Evolutionary conservation across 2,329 filamentous ascomycete genomes (phyloP).

Genomic region (Cercospora nicotianae): DNA sequence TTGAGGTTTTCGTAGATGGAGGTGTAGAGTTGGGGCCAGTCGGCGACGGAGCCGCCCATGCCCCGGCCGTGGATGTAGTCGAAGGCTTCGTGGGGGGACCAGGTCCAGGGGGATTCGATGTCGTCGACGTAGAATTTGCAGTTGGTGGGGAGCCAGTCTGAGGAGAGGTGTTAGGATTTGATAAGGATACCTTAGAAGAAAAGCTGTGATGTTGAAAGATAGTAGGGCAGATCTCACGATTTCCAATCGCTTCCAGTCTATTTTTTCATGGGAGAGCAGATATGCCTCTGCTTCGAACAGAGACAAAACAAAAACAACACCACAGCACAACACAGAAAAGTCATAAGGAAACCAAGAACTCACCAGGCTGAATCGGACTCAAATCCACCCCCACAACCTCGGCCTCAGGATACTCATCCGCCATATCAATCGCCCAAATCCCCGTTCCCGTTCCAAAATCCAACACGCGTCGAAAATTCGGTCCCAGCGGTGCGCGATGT

Average conservation of each 20-base stretch:
- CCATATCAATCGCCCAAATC: constrained; percentile 40
- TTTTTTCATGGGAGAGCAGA: too few relatives aligned
- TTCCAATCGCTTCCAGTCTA: too few relatives aligned
- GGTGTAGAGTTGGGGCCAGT: constrained; percentile 30
- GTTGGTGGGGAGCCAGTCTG: constrained; percentile 21
- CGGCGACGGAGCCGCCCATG: constrained; percentile 31
- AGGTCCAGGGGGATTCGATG: constrained; percentile 26
- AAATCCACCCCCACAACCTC: constrained; percentile 32
- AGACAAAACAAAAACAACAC: neutral
- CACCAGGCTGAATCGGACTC: constrained; percentile 32
- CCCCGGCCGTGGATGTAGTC: constrained; percentile 35
- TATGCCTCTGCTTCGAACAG: neutral
- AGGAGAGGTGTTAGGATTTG: neutral
- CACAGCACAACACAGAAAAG: neutral
- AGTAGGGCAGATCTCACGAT: too few relatives aligned
- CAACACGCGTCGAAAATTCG: constrained; percentile 9
- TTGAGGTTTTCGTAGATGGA: constrained; percentile 28
- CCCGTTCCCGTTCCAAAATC: constrained; percentile 30
- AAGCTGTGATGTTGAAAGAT: too few relatives aligned
- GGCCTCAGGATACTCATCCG: constrained; percentile 28
- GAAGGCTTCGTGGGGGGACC: constrained; percentile 29
- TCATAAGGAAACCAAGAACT: constrained; percentile 29
- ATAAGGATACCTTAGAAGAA: too few relatives aligned
- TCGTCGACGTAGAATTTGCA: constrained; percentile 27
- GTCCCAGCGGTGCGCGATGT: constrained; percentile 10